Evolutionary conservation across 2,329 filamentous ascomycete genomes (phyloP).

Genomic region (Botryotinia narcissicola): DNA sequence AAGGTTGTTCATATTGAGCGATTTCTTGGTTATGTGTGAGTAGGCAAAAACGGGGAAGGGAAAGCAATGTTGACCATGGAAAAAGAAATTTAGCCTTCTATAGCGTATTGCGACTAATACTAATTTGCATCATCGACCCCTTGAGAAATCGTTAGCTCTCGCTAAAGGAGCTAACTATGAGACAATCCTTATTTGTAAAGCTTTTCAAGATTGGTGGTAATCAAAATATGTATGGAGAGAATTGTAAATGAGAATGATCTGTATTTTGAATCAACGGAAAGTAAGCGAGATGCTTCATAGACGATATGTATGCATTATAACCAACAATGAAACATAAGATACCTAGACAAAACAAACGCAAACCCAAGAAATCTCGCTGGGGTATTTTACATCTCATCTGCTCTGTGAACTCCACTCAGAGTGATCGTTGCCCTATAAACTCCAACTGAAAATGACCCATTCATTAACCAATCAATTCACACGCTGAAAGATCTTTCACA

Average conservation of each 20-base stretch:
- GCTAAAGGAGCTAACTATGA: background rate
- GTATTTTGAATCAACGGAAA: background rate
- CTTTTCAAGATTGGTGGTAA: background rate
- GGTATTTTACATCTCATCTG: background rate
- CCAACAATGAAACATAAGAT: background rate
- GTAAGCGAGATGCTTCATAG: background rate
- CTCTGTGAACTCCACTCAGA: background rate
- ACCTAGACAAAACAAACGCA: background rate
- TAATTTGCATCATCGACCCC: background rate
- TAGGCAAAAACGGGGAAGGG: background rate
- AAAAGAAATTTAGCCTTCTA: background rate
- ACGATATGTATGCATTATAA: background rate
- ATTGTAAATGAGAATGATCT: background rate
- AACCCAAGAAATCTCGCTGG: background rate
- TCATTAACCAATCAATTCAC: background rate
- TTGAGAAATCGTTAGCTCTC: background rate
- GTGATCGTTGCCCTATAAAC: background rate
- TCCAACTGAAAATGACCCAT: background rate
- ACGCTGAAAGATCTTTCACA: background rate
- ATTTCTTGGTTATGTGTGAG: background rate
- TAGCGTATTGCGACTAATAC: background rate
- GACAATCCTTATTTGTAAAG: background rate
- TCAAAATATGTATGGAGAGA: background rate
- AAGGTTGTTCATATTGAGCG: background rate
- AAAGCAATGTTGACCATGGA: background rate